Percentiles rank a stretch among this genome's conserved stretches.
phyloP scores from a whole-genome alignment of 2,329 filamentous ascomycete species.

The Xylaria arbuscula region DNA sequence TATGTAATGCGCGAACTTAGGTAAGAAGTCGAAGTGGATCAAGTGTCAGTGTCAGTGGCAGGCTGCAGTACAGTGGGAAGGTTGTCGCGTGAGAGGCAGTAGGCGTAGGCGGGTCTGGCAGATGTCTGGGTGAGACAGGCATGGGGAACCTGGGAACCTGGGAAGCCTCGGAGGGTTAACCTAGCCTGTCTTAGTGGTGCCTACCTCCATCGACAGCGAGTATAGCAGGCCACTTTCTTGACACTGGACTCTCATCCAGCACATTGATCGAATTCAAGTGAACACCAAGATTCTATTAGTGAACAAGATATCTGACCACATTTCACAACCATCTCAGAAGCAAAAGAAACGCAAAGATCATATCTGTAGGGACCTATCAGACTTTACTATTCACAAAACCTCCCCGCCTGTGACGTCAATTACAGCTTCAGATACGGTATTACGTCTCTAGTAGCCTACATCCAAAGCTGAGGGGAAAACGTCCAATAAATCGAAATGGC shows the following conservation, averaged over 20 bases:
- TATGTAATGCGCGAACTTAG: conserved; percentile 8
- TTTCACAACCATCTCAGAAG: not conserved
- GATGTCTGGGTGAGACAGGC: not conserved
- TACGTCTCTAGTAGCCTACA: not conserved
- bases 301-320: not conserved
- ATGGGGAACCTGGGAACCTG: not conserved
- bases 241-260: too few species aligned
- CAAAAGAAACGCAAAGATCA: not conserved
- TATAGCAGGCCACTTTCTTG: too few species aligned
- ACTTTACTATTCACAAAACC: not conserved
- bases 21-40: conserved; percentile 22
- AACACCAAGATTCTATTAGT: too few species aligned
- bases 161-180: not conserved
- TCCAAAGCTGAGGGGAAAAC: not conserved
- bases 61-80: too few species aligned
- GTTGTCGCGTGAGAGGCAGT: not conserved
- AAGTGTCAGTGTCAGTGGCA: not conserved
- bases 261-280: too few species aligned
- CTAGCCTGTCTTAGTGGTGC: not conserved
- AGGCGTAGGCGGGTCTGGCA: not conserved
- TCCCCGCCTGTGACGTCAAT: not conserved
- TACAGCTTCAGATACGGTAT: not conserved
- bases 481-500: conserved; percentile 36
- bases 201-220: too few species aligned
- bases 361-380: too few species aligned